Conservation (phyloP, 2,329 filamentous ascomycete species). For the Periglandula ipomoeae region DNA sequence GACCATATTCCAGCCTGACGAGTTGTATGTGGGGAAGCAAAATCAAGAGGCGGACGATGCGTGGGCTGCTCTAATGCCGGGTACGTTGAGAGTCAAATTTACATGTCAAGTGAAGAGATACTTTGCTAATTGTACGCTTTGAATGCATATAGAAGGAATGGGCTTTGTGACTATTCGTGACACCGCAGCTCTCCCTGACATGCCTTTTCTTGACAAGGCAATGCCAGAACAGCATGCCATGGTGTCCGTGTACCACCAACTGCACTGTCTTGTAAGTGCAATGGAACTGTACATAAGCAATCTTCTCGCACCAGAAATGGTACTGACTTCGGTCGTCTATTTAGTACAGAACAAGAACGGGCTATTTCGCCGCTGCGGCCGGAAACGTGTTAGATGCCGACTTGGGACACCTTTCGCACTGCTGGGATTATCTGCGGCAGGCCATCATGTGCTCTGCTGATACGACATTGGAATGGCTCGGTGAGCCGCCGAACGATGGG, state of each 20-base stretch:
- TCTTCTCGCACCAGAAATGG: no score
- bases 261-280: slow-evolving; percentile 3
- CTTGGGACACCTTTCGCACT: background rate
- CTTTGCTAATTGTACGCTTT: no score
- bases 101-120: no score
- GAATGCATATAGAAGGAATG: background rate
- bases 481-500: background rate
- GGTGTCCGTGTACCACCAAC: slow-evolving; percentile 2
- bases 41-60: background rate
- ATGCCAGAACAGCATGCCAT: background rate
- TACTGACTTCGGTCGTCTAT: no score
- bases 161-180: background rate
- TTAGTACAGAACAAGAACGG: background rate
- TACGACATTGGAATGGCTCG: slow-evolving; percentile 2
- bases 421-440: slow-evolving; percentile 4
- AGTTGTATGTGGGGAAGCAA: background rate
- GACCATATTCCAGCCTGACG: background rate
- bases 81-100: background rate
- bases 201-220: background rate
- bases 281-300: no score
- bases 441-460: slow-evolving; percentile 2
- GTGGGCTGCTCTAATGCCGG: slow-evolving; percentile 1
- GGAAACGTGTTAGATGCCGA: background rate
- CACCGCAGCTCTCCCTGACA: background rate
- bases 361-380: background rate